Conservation (phyloP, 805 yeast species). For the Kodamaea kakaduensis region DNA sequence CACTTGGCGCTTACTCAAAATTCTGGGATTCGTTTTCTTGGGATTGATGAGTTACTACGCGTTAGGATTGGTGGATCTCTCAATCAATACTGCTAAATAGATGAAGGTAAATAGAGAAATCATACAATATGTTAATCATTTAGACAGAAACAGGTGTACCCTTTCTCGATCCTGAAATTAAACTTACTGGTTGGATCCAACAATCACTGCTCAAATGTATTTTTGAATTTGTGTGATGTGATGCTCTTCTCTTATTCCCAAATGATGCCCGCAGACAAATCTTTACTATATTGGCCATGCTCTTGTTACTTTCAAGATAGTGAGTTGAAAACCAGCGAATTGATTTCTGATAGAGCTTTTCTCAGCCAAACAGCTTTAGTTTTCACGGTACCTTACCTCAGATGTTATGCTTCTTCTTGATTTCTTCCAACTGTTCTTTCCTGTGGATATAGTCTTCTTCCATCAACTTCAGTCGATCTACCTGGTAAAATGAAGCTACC, state of each 20-base stretch:
- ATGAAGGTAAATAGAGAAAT: neutral
- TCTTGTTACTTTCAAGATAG: too few relatives aligned
- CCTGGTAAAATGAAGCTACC: constrained; percentile 46
- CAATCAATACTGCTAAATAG: constrained; percentile 11
- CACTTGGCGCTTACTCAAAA: constrained; percentile 61
- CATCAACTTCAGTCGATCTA: constrained; percentile 34
- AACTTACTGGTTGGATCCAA: too few relatives aligned
- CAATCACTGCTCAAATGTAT: too few relatives aligned
- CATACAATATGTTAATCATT: too few relatives aligned
- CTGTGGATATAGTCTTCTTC: constrained; percentile 24
- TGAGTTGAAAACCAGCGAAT: neutral
- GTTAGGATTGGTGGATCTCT: constrained; percentile 33
- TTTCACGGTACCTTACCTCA: constrained; percentile 1
- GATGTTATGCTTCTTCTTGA: constrained; percentile 14
- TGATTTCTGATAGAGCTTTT: neutral
- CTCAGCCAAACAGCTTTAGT: neutral
- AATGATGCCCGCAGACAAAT: too few relatives aligned
- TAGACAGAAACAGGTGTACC: too few relatives aligned
- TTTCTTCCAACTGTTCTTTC: constrained; percentile 25
- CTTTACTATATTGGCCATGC: too few relatives aligned
- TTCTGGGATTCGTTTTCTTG: constrained; percentile 58
- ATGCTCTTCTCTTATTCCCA: too few relatives aligned
- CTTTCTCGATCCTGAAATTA: too few relatives aligned
- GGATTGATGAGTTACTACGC: constrained; percentile 55
- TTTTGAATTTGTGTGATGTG: too few relatives aligned